These are phyloP conservation scores for Tylopilus sp. DNA, from an alignment of 768 basidiomycete species.

Conservation along the genomic window DNA sequence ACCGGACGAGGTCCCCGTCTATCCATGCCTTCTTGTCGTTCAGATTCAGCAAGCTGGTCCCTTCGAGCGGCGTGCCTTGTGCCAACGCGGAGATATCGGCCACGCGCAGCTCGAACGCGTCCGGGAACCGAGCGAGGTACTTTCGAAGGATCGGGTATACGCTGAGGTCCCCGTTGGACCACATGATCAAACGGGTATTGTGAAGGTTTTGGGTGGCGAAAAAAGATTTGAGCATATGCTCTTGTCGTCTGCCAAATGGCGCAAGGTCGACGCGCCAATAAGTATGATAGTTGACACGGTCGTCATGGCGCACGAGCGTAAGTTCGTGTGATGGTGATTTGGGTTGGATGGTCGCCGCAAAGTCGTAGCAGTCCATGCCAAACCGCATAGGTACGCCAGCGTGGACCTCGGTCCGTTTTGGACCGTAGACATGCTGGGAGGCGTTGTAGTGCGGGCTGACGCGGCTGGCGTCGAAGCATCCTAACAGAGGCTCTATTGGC, in stretches of 20 bases:
- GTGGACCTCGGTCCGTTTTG: conserved; percentile 67
- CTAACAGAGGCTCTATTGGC: conserved; percentile 57
- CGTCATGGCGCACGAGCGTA: conserved; percentile 27
- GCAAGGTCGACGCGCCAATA: conserved; percentile 94
- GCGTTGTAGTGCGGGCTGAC: conserved; percentile 69
- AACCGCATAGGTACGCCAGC: conserved; percentile 75
- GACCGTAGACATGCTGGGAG: conserved; percentile 58
- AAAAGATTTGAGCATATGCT: conserved; percentile 89
- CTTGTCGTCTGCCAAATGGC: conserved; percentile 76
- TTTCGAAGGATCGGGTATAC: conserved; percentile 52
- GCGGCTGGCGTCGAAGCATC: conserved; percentile 66
- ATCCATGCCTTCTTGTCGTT: conserved; percentile 86
- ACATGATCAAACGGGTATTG: conserved; percentile 69
- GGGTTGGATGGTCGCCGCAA: conserved; percentile 74
- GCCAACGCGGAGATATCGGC: conserved; percentile 70
- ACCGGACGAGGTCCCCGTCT: conserved; percentile 88
- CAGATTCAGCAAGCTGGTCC: conserved; percentile 54
- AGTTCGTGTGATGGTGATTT: conserved; percentile 3
- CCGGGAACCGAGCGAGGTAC: conserved; percentile 62
- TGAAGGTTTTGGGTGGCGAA: conserved; percentile 83
- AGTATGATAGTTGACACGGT: conserved; percentile 74
- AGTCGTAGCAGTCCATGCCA: conserved; percentile 90
- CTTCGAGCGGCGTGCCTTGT: conserved; percentile 72
- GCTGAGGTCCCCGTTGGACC: conserved; percentile 84
- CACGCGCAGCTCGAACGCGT: conserved; percentile 64